Conservation (phyloP, 768 basidiomycete species). For the Fomitopsis pulvina region DNA sequence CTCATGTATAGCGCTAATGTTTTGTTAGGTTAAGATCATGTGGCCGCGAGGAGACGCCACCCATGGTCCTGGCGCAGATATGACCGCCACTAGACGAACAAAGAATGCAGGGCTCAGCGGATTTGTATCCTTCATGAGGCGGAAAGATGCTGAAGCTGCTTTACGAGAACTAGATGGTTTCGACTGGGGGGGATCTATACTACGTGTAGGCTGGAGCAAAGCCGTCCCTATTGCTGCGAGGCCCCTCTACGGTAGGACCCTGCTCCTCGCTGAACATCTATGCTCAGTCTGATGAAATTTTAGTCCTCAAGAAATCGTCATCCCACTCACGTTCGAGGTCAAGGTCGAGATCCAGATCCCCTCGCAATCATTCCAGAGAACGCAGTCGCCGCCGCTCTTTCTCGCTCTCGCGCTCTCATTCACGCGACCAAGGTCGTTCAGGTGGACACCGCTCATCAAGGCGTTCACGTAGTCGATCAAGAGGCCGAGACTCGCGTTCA, state of each 20-base stretch:
- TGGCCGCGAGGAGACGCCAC: conserved; percentile 87
- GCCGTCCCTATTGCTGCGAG: conserved; percentile 81
- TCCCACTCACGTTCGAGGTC: conserved; percentile 8
- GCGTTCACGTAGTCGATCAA: conserved; percentile 18
- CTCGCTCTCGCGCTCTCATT: conserved; percentile 37
- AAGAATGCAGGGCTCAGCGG: conserved; percentile 83
- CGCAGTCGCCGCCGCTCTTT: conserved; percentile 33
- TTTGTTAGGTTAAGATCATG: conserved; percentile 85
- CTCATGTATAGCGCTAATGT: background rate
- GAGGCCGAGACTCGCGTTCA: conserved; percentile 13
- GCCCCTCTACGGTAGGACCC: conserved; percentile 67
- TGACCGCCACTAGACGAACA: conserved; percentile 61
- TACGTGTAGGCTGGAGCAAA: conserved; percentile 96
- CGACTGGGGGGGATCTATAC: conserved; percentile 87
- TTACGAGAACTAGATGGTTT: conserved; percentile 87
- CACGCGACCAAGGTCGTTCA: conserved; percentile 25
- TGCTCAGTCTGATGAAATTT: background rate
- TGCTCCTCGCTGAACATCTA: background rate
- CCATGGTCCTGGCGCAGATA: conserved; percentile 64
- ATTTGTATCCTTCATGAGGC: conserved; percentile 95
- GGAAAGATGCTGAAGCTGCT: conserved; percentile 85
- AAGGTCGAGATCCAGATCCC: conserved; percentile 28
- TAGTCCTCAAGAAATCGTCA: conserved; percentile 4
- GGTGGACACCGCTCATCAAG: background rate
- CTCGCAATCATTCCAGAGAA: conserved; percentile 29